phyloP scores from a whole-genome alignment of 225 moss, liverwort and hornwort species.

The Climacium dendroides region DNA sequence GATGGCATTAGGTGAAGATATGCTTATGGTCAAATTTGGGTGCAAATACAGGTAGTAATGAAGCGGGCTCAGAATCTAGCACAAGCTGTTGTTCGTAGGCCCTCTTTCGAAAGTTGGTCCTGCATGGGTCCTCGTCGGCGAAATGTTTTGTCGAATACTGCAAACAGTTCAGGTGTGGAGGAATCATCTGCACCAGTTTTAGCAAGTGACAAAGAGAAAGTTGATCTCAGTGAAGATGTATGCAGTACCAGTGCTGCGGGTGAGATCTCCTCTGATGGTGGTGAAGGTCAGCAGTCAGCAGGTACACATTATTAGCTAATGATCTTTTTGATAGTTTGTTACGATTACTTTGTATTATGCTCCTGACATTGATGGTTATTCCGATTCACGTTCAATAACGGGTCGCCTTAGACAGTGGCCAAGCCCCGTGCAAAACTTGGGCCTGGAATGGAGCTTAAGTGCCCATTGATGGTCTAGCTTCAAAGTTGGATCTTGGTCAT shows the following conservation, averaged over 20 bases:
- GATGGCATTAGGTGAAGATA: not conserved
- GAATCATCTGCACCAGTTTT: not conserved
- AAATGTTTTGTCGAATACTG: conserved; percentile 21
- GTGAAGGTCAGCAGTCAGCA: conserved; percentile 28
- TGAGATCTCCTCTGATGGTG: not conserved
- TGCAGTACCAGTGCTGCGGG: conserved; percentile 1
- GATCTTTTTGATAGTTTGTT: not conserved
- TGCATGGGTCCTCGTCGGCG: conserved; percentile 89
- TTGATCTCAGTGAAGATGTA: conserved; percentile 4
- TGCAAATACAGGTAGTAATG: conserved; percentile 61
- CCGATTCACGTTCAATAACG: not conserved
- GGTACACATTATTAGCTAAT: not conserved
- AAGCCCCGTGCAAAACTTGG: not conserved
- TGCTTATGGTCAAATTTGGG: not conserved
- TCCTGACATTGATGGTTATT: not conserved
- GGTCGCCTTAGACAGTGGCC: not conserved
- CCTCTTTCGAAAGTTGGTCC: conserved; percentile 68
- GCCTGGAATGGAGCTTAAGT: not conserved
- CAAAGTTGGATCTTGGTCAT: not conserved
- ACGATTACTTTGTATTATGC: not conserved
- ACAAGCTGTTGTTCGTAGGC: conserved; percentile 81
- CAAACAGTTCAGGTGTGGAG: conserved; percentile 4
- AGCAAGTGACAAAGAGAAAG: conserved; percentile 15
- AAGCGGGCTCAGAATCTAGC: conserved; percentile 77
- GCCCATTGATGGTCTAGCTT: not conserved